Evolutionary conservation across 2,329 filamentous ascomycete genomes (phyloP), one percentile per base, ranked within the genome.

Genomic region (Rhytidhysteron rufulum): DNA sequence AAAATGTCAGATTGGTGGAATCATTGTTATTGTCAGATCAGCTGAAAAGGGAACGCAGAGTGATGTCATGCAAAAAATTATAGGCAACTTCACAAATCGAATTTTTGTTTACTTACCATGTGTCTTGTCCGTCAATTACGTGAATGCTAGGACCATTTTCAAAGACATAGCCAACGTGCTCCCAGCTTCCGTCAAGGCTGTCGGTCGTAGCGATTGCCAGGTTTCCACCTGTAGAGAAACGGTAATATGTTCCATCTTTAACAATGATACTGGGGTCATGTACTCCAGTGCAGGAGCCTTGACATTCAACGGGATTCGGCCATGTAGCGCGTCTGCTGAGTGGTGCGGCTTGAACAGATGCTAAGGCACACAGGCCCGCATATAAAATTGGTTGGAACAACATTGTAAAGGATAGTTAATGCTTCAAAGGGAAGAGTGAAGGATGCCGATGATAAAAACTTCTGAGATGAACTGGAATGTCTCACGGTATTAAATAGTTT

Each of bases 161-260:
- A 3, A 77, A 50, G 34, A 74, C 58, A 4, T 66, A 60, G 2
- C 73, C 73, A 27, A 67, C 47, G 29, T 62, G 62, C 3, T 53
- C 66, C 73, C 74, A 35, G 8, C 40, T 42, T 10, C 45, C 45
- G 9, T 19, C 41, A 11, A 48, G 21, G 8, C 31, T 18, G 5
- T 42, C 40, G 22, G 45, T 43, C 4, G 42, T 43, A 10, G 42
- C 43, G 19, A 48, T 48, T 20, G 37, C 37, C n/a, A 48, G 37
- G 29, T 48, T 48, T 5, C 43, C 45, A 17, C 29, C 25, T 2
- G 43, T 48, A 2, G 42, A 41, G 34, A 48, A 45, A 15, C 45
- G 42, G 7, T 39, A 39, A 27, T 35, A 45, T 15, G 37, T 45
- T 11, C 41, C 44, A 22, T 37, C 32, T 16, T 31, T 17, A 13